These are phyloP conservation scores for Rhizophagus clarus DNA, from an alignment of 192 early-diverging fungal genomes.

Conservation along the genomic window DNA sequence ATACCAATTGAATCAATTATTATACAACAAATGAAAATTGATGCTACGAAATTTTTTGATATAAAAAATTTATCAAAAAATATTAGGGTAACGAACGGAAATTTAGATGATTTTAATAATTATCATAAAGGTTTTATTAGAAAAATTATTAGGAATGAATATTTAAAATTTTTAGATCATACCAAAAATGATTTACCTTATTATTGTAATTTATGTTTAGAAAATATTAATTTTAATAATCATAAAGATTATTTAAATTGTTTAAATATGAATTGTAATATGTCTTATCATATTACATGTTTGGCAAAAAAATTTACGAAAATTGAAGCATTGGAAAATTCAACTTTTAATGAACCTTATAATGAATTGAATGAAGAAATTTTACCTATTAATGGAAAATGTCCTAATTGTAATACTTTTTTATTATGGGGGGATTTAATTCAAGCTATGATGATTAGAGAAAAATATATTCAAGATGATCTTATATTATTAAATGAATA, in stretches of 20 bases:
- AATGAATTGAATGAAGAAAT: not conserved
- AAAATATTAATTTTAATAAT: not conserved
- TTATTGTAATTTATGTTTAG: not conserved
- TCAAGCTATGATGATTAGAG: not conserved
- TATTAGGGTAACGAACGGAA: not conserved
- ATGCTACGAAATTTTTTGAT: not conserved
- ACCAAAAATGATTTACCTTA: not conserved
- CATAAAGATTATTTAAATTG: conserved; percentile 1
- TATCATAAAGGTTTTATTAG: conserved; percentile 2
- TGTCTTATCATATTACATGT: not conserved
- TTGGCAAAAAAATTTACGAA: conserved; percentile 4
- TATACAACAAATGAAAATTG: not conserved
- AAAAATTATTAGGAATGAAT: not conserved
- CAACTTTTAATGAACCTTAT: not conserved
- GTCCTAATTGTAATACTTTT: not conserved
- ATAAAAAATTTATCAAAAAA: conserved; percentile 4
- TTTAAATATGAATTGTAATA: conserved; percentile 1
- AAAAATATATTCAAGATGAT: not conserved
- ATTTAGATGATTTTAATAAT: not conserved
- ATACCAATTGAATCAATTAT: not conserved
- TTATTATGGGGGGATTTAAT: conserved; percentile 21
- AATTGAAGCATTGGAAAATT: not conserved
- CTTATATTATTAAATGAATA: not conserved
- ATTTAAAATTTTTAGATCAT: not conserved
- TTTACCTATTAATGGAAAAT: conserved; percentile 2